Conservation (phyloP, 2,329 filamentous ascomycete genomes). For the Scedosporium minutisporum region DNA sequence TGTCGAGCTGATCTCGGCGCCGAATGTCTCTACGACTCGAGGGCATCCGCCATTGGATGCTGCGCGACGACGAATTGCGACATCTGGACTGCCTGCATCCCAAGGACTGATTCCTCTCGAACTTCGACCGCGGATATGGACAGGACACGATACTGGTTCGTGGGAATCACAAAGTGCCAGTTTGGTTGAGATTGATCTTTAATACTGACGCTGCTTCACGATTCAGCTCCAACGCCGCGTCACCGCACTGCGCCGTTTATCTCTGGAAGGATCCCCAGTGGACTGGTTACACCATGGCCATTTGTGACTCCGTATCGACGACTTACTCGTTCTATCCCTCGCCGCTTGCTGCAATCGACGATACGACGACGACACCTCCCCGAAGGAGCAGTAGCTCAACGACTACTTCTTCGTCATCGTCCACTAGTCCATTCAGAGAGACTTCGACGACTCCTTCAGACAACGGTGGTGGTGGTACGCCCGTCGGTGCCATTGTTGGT, state of each 20-base stretch:
- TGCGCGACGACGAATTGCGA: constrained; percentile 4
- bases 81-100: constrained; percentile 6
- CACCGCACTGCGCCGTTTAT: background rate
- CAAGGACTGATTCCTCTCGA: background rate
- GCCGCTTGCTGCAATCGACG: background rate
- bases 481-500: constrained; percentile 4
- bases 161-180: background rate
- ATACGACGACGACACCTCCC: background rate
- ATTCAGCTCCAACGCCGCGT: background rate
- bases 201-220: background rate
- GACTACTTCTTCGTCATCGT: background rate
- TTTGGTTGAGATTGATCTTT: background rate
- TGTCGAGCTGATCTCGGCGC: constrained; percentile 1
- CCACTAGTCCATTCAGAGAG: background rate
- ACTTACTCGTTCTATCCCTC: constrained; percentile 3
- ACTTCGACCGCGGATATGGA: constrained; percentile 1
- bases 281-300: constrained; percentile 2
- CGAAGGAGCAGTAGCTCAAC: background rate
- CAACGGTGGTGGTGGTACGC: background rate
- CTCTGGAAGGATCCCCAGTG: background rate
- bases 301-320: background rate
- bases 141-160: constrained; percentile 5
- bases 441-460: background rate
- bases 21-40: constrained; percentile 1
- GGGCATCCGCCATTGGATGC: constrained; percentile 1